These are phyloP conservation scores for Durotheca rogersii DNA, from an alignment of 495 filamentous ascomycete species.

Conservation along the genomic window DNA sequence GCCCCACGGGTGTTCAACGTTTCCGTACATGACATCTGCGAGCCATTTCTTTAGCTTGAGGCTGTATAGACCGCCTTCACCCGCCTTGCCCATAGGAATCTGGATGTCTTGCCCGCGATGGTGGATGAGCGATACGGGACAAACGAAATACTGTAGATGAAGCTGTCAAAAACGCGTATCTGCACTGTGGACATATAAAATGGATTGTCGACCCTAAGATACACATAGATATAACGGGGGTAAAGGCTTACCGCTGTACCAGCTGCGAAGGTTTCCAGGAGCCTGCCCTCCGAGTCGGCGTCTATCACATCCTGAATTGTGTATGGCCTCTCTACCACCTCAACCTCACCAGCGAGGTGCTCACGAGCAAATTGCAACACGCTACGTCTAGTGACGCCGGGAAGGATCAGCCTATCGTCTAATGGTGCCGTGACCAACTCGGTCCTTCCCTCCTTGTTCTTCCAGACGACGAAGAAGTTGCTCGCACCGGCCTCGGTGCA, in stretches of 20 bases:
- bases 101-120: slow-evolving; percentile 68
- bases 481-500: slow-evolving; percentile 91
- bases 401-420: slow-evolving; percentile 77
- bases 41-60: slow-evolving; percentile 75
- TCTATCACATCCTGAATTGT: slow-evolving; percentile 76
- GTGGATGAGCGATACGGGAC: slow-evolving; percentile 69
- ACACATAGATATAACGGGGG: too few relatives aligned
- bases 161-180: slow-evolving; percentile 3
- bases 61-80: slow-evolving; percentile 63
- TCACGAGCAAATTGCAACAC: slow-evolving; percentile 71
- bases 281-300: slow-evolving; percentile 70
- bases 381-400: slow-evolving; percentile 78
- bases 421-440: slow-evolving; percentile 83
- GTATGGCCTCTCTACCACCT: slow-evolving; percentile 77
- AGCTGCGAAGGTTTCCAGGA: slow-evolving; percentile 82
- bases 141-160: slow-evolving; percentile 68
- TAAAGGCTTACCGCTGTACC: slow-evolving; percentile 73
- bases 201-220: too few relatives aligned
- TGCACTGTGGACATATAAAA: neutral
- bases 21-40: slow-evolving; percentile 82
- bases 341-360: slow-evolving; percentile 59
- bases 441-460: slow-evolving; percentile 60
- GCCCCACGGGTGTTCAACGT: slow-evolving; percentile 76
- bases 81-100: slow-evolving; percentile 60
- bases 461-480: slow-evolving; percentile 90